These are phyloP conservation scores for Colletotrichum eremochloae DNA, from an alignment of 2,329 filamentous ascomycete genomes.

Conservation along the genomic window DNA sequence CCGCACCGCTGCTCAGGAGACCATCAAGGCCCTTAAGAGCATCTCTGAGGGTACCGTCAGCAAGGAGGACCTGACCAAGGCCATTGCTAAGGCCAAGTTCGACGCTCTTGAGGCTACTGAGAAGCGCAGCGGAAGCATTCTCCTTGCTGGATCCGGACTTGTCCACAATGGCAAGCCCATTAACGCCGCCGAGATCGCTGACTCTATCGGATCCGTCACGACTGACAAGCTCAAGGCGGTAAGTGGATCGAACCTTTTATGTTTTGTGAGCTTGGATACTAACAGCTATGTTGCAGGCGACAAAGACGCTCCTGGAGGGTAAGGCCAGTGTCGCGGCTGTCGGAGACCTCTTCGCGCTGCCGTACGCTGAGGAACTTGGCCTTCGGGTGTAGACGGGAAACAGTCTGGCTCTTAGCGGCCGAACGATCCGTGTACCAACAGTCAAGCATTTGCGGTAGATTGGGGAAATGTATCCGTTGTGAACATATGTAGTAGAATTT, in stretches of 20 bases:
- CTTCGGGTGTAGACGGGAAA: conserved; percentile 82
- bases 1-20: conserved; percentile 78
- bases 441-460: conserved; percentile 51
- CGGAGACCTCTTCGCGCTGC: conserved; percentile 91
- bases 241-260: conserved; percentile 56
- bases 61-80: conserved; percentile 92
- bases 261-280: conserved; percentile 44
- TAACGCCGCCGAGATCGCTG: conserved; percentile 83
- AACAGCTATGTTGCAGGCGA: conserved; percentile 70
- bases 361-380: conserved; percentile 94
- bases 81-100: conserved; percentile 93
- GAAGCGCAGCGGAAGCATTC: conserved; percentile 80
- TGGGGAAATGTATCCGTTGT: conserved; percentile 58
- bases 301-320: conserved; percentile 87
- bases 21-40: conserved; percentile 85
- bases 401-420: conserved; percentile 45
- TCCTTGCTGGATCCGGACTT: conserved; percentile 87
- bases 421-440: conserved; percentile 57
- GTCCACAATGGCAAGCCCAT: conserved; percentile 85
- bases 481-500: conserved; percentile 62
- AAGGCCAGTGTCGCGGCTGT: conserved; percentile 92
- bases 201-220: conserved; percentile 84
- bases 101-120: conserved; percentile 86
- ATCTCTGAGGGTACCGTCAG: conserved; percentile 80
- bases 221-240: conserved; percentile 88